Evolutionary conservation across 2,329 filamentous ascomycete species (phyloP), one percentile per base, ranked within the genome.

Genomic region (Paraphoma sp.): DNA sequence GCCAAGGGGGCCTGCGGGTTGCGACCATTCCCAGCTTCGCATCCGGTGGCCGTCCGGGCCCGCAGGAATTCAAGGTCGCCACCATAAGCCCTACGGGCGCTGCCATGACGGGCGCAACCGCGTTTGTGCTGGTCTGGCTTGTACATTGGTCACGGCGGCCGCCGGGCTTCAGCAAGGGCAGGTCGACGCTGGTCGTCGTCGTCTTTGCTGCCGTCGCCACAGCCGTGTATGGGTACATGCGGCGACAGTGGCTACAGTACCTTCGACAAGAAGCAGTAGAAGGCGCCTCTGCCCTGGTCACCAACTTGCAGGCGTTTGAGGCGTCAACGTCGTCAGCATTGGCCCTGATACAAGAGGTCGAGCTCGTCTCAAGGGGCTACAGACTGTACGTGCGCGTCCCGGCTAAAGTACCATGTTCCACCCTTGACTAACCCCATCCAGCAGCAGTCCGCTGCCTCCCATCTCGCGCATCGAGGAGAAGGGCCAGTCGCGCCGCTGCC

Each of bases 271-370:
- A 93, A 72, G 88, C 90, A 0, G 82, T 96, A 38, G 82, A 86
- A 33, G 87, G 89, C 60, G 87, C 90, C 5, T 86, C 86, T 10
- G 78, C 82, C 0, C 87, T 96, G 62, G 87, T 95, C 45, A 82
- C 86, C 45, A 88, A 87, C 69, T 88, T 92, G 40, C 92, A 96
- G 71, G 87, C 89, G 48, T 92, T 96, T 66, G 93, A 97, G 76
- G 86, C 88, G 41, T 89, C 89, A 18, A 88, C 86, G 41, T 88
- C 88, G 40, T 89, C 91, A 31, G 90, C 91, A 2, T 82, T 97
- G 53, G 87, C 90, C 38, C 84, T 97, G 57, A 89, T 97, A 60
- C 93, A 97, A 75, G 93, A 97, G 78, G 93, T 97, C n/a, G 93
- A 97, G 79, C 83, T 97, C 31, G 93, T 97, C 28, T 96, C 93